Conservation (phyloP, 1,284 basidiomycete genomes). For the Pseudozyma sp. region DNA sequence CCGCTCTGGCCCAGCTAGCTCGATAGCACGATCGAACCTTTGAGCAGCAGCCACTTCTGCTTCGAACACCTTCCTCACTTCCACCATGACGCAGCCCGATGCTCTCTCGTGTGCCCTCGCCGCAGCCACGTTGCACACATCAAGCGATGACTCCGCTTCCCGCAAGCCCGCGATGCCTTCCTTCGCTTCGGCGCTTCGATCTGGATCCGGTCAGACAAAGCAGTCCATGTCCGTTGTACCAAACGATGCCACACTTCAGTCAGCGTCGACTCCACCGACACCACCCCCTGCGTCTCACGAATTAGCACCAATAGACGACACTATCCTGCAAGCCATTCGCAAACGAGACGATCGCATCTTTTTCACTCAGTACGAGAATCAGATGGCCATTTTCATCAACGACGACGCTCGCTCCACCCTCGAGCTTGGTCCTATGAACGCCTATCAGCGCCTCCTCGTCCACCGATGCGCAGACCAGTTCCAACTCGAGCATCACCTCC, state of each 20-base stretch:
- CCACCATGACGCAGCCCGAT: constrained; percentile 32
- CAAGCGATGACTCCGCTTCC: background rate
- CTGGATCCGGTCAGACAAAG: constrained; percentile 11
- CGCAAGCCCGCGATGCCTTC: constrained; percentile 10
- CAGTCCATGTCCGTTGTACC: background rate
- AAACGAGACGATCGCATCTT: constrained; percentile 55
- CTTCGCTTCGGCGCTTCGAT: constrained; percentile 30
- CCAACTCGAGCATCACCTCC: constrained; percentile 40
- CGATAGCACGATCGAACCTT: no score
- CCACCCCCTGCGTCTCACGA: background rate
- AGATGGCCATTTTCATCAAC: constrained; percentile 46
- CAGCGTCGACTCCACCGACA: background rate
- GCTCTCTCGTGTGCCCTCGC: constrained; percentile 15
- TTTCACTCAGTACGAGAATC: constrained; percentile 52
- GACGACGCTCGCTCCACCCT: constrained; percentile 19
- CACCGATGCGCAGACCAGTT: constrained; percentile 58
- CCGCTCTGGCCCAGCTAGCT: background rate
- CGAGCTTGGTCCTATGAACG: constrained; percentile 59
- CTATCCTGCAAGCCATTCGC: constrained; percentile 53
- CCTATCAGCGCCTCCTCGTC: constrained; percentile 56
- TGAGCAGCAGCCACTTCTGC: background rate
- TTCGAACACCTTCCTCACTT: no score
- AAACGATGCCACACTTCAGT: background rate
- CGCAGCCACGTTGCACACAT: constrained; percentile 11
- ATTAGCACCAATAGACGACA: constrained; percentile 32